Conservation (phyloP, 805 yeast species). For the Saccharomycopsis schoenii region DNA sequence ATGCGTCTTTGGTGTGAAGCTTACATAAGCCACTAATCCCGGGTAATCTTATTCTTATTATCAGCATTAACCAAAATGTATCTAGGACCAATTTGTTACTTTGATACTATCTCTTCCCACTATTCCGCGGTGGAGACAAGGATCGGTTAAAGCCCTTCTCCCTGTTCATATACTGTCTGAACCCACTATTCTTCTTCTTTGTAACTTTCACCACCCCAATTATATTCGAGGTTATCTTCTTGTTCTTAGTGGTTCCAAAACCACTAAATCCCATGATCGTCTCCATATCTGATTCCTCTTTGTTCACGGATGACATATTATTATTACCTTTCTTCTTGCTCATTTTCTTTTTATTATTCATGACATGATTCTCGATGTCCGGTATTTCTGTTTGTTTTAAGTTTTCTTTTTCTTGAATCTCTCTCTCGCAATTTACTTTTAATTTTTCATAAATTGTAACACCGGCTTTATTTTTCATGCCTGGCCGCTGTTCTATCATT, state of each 20-base stretch:
- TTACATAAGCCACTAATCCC: background rate
- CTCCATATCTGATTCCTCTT: constrained; percentile 28
- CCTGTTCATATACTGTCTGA: constrained; percentile 53
- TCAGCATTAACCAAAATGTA: no score
- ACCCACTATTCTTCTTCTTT: constrained; percentile 30
- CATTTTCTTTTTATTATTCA: background rate
- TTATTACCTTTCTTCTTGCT: background rate
- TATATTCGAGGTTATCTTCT: constrained; percentile 40
- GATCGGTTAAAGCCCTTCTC: constrained; percentile 47
- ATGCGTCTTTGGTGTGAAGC: background rate
- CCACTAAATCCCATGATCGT: constrained; percentile 50
- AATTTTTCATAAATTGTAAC: no score
- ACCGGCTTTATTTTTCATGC: no score
- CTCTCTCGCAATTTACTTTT: no score
- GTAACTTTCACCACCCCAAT: constrained; percentile 33
- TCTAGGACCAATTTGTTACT: no score
- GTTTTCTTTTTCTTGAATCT: no score
- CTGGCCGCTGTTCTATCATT: no score
- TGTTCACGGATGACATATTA: background rate
- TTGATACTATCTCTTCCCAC: background rate
- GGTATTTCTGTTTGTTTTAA: no score
- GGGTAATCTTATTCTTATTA: background rate
- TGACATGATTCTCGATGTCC: no score
- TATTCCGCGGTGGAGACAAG: constrained; percentile 32
- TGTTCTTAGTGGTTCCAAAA: constrained; percentile 46